Percentiles rank a stretch among this genome's conserved stretches.
phyloP scores from a whole-genome alignment of 805 yeast genomes.

The Pichia kluyveri region DNA sequence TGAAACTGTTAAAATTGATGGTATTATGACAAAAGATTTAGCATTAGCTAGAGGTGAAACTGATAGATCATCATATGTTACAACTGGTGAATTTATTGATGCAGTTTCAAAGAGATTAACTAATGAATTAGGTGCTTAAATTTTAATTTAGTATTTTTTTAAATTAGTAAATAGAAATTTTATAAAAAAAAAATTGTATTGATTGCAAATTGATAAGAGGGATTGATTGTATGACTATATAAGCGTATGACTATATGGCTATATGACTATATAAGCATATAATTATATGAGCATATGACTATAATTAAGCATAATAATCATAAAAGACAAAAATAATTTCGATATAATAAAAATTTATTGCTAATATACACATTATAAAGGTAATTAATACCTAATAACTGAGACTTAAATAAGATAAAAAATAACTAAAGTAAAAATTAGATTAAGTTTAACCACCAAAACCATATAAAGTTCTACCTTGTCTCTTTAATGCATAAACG shows the following conservation, averaged over 20 bases:
- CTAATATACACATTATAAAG: background rate
- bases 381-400: slow-evolving; percentile 3
- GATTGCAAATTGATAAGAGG: background rate
- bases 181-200: background rate
- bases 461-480: slow-evolving; percentile 99
- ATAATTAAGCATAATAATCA: too few species aligned
- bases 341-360: background rate
- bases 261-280: too few species aligned
- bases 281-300: too few species aligned
- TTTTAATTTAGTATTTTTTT: too few species aligned
- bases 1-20: slow-evolving; percentile 76
- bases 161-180: too few species aligned
- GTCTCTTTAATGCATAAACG: slow-evolving; percentile 99
- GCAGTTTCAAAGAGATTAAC: slow-evolving; percentile 64
- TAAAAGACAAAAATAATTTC: too few species aligned
- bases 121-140: slow-evolving; percentile 13
- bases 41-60: slow-evolving; percentile 87
- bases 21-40: slow-evolving; percentile 92
- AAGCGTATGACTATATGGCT: too few species aligned
- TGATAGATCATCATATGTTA: slow-evolving; percentile 71
- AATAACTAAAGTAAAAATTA: background rate
- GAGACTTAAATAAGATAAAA: background rate
- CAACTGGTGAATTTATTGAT: slow-evolving; percentile 85
- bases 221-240: too few species aligned
- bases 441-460: slow-evolving; percentile 79